Conservation (phyloP, 2,329 filamentous ascomycete genomes). For the Epichloe festucae region DNA sequence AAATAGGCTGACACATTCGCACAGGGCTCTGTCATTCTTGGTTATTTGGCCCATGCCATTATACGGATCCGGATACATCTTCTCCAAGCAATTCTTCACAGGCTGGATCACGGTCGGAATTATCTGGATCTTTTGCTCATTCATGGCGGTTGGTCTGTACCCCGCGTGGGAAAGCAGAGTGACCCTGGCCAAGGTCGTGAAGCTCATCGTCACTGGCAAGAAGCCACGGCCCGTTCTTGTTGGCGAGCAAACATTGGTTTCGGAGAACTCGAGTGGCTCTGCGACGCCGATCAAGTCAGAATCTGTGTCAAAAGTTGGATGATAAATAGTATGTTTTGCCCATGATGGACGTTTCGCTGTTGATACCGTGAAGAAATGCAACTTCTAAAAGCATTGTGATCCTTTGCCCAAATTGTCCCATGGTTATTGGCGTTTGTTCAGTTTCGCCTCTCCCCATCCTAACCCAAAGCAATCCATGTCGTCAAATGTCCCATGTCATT, state of each 20-base stretch:
- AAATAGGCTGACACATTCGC: neutral
- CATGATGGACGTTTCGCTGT: too few relatives aligned
- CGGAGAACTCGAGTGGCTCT: conserved; percentile 3
- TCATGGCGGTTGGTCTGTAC: conserved; percentile 64
- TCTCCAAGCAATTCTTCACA: conserved; percentile 48
- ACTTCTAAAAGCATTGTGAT: neutral
- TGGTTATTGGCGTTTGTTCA: neutral
- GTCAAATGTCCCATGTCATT: neutral
- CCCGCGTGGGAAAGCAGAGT: conserved; percentile 67
- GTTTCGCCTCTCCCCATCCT: neutral
- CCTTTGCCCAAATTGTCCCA: neutral
- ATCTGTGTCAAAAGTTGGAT: neutral
- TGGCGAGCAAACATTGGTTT: neutral
- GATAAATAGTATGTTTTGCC: too few relatives aligned
- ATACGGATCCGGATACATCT: conserved; percentile 68
- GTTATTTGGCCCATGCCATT: conserved; percentile 88
- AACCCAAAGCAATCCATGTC: neutral
- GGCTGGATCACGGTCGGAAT: conserved; percentile 62
- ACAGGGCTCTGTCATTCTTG: conserved; percentile 51
- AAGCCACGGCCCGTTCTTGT: neutral
- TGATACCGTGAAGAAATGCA: neutral
- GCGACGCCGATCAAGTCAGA: conserved; percentile 4
- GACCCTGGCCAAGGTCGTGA: conserved; percentile 28
- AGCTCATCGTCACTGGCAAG: conserved; percentile 8
- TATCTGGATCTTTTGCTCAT: conserved; percentile 58